These are phyloP conservation scores for Byssochlamys sp. DNA, from an alignment of 2,329 filamentous ascomycete genomes.

Conservation along the genomic window DNA sequence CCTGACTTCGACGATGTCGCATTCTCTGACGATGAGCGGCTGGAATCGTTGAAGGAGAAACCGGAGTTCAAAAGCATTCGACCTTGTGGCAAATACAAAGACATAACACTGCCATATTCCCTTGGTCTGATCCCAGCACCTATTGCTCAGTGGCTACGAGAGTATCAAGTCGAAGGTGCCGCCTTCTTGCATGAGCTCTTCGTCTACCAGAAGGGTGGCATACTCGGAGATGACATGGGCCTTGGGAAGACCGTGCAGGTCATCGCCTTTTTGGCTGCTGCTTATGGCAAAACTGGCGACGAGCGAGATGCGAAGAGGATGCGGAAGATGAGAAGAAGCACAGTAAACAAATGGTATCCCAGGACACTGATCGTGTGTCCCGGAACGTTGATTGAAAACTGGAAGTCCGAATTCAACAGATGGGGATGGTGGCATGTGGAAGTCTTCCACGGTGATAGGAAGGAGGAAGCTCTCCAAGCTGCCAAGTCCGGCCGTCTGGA, in stretches of 20 bases:
- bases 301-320: constrained; percentile 76
- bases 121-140: constrained; percentile 74
- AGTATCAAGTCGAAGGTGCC: constrained; percentile 81
- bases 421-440: constrained; percentile 97
- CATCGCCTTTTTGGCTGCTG: constrained; percentile 78
- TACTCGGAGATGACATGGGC: constrained; percentile 95
- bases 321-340: constrained; percentile 65
- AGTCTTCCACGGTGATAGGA: constrained; percentile 63
- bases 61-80: constrained; percentile 57
- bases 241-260: constrained; percentile 95
- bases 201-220: constrained; percentile 79
- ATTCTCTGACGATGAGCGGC: constrained; percentile 61
- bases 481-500: constrained; percentile 70
- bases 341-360: constrained; percentile 63
- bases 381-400: constrained; percentile 79
- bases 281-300: constrained; percentile 89
- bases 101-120: constrained; percentile 66
- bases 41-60: constrained; percentile 56
- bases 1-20: constrained; percentile 66
- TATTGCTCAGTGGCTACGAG: constrained; percentile 81
- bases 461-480: constrained; percentile 61
- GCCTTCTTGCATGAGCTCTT: constrained; percentile 80
- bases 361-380: constrained; percentile 78
- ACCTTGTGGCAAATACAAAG: constrained; percentile 60
- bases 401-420: constrained; percentile 71